Base-by-base conservation (phyloP, 441 rosid species). In the Croton setiger region DNA sequence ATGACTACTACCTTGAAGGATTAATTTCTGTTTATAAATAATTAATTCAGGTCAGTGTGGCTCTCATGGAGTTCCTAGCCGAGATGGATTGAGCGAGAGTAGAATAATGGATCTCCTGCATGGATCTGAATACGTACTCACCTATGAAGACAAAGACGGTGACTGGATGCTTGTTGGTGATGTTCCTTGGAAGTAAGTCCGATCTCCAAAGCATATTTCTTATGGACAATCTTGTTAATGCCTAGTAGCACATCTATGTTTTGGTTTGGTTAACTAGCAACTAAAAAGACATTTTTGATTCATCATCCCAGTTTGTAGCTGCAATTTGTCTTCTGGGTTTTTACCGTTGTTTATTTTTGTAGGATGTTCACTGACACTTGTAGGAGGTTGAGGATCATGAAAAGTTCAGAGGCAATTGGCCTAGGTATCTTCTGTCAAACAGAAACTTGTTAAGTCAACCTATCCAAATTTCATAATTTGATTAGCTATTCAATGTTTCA, bases 131-230 rank as follows among this genome's bases (percentile, higher is more conserved):
- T 87, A 88, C 79, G 91, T 87, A 48, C 90, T 87, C 44, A 89
- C 95, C 14, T 89, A 85, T 73, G 95, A 91, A 81, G 97, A 91
- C 72, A 84, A 87, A 71, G 97, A 91, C 55, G 85, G 90, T 58
- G 97, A 91, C 74, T 88, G 95, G 97, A 91, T 91, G 95, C 83
- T 88, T 31, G 93, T 87, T 5, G 97, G 97, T 55, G 97, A 91
- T 76, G 94, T 91, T 65, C 97, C 97, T 23, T 91, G 97, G 97
- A 85, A 86, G 97, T 91, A 84, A 87, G 95, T 85, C 61, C 65
- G 43, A 36, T 52, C 60, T 44, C 54, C 20, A 53, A 44, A 63
- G 54, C 20, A 9, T n/a, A 48, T 41, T 53, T 67, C 5, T 69
- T 54, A 49, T 13, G 13, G 3, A 13, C 12, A 27, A 9, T 68